phyloP scores from a whole-genome alignment of 148 eudicot genomes.

The Persicaria tinctoria region DNA sequence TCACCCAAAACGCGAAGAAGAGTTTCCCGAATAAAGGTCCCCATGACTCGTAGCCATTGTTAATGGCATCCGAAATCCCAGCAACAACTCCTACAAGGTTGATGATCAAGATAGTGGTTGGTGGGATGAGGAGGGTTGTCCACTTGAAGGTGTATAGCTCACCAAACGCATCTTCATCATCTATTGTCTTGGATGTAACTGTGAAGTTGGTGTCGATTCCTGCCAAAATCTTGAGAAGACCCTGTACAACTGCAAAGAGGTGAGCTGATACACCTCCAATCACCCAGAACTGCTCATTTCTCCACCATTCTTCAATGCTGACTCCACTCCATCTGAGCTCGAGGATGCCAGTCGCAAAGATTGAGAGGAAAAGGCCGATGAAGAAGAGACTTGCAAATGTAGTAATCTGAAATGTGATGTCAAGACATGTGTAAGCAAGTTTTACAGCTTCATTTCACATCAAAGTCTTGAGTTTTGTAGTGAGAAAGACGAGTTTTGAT shows the following conservation, averaged over 20 bases:
- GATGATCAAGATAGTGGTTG: slow-evolving; percentile 82
- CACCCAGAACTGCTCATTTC: slow-evolving; percentile 56
- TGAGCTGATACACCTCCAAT: slow-evolving; percentile 83
- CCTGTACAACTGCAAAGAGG: slow-evolving; percentile 92
- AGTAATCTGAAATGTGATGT: slow-evolving; percentile 55
- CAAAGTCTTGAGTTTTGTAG: not conserved
- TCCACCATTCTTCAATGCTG: slow-evolving; percentile 99
- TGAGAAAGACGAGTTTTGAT: slow-evolving; percentile 12
- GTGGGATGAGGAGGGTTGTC: slow-evolving; percentile 94
- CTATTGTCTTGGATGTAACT: slow-evolving; percentile 70
- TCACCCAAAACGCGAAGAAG: slow-evolving; percentile 95
- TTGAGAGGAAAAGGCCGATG: slow-evolving; percentile 82
- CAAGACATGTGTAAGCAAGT: not conserved
- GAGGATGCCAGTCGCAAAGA: slow-evolving; percentile 83
- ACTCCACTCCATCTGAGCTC: slow-evolving; percentile 99
- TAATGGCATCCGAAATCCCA: slow-evolving; percentile 94
- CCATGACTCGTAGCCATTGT: slow-evolving; percentile 89
- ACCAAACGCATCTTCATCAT: slow-evolving; percentile 72
- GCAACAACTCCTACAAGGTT: slow-evolving; percentile 98
- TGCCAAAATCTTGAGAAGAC: slow-evolving; percentile 76
- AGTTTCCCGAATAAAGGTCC: slow-evolving; percentile 96
- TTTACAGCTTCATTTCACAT: not conserved
- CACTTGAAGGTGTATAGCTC: slow-evolving; percentile 86
- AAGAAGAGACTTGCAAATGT: slow-evolving; percentile 96
- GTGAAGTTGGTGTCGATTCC: slow-evolving; percentile 95